These are phyloP conservation scores for Ascochyta fabae DNA, from an alignment of 2,329 filamentous ascomycete species.

Conservation along the genomic window DNA sequence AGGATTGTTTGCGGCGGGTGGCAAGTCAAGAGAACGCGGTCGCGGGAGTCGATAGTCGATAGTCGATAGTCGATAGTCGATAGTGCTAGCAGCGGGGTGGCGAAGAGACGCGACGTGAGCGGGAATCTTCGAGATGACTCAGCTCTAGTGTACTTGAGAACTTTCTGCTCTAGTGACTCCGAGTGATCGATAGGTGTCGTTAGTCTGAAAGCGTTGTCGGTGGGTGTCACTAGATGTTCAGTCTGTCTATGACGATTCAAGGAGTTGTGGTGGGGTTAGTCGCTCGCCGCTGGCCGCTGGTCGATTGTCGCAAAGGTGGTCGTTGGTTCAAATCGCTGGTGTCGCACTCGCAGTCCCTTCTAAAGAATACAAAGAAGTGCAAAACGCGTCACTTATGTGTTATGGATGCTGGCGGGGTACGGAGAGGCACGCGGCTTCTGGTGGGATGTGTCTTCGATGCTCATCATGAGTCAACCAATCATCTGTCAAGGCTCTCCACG, in stretches of 20 bases:
- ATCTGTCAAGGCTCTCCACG: constrained; percentile 29
- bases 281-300: constrained; percentile 15
- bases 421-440: constrained; percentile 22
- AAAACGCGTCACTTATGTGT: constrained; percentile 20
- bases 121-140: background rate
- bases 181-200: background rate
- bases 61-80: too few relatives aligned
- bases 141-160: background rate
- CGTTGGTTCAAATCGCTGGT: too few relatives aligned
- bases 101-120: constrained; percentile 11
- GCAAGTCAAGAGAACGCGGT: constrained; percentile 13
- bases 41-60: constrained; percentile 4
- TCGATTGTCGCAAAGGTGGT: constrained; percentile 17
- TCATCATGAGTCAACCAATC: constrained; percentile 34
- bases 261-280: constrained; percentile 30
- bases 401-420: constrained; percentile 13
- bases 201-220: constrained; percentile 15
- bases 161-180: background rate
- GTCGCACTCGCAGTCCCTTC: background rate
- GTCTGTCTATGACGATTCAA: constrained; percentile 40
- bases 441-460: constrained; percentile 28
- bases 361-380: constrained; percentile 7
- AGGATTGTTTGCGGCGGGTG: constrained; percentile 4
- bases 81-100: constrained; percentile 13
- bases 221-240: constrained; percentile 14